Percentiles rank a stretch among this genome's conserved stretches.
phyloP scores from a whole-genome alignment of 768 basidiomycete species.

The Agaricus subrufescens region DNA sequence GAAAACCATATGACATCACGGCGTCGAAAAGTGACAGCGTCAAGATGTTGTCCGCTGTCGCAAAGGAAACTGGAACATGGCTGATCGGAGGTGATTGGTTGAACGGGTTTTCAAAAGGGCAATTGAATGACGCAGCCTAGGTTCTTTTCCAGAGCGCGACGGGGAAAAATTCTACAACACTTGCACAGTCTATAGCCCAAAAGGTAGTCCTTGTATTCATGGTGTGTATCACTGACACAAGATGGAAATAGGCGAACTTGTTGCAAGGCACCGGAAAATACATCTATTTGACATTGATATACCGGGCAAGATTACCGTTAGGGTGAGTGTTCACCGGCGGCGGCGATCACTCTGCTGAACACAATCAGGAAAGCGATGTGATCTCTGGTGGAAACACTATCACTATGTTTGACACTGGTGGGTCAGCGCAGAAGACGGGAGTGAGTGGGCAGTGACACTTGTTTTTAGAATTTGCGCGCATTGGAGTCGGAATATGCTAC shows the following conservation, averaged over 20 bases:
- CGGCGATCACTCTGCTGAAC: background rate
- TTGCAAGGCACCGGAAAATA: slow-evolving; percentile 88
- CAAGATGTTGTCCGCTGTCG: slow-evolving; percentile 73
- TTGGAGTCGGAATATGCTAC: slow-evolving; percentile 96
- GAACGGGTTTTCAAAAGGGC: background rate
- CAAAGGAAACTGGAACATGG: slow-evolving; percentile 78
- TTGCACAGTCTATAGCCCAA: slow-evolving; percentile 83
- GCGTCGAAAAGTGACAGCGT: slow-evolving; percentile 69
- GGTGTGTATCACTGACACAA: slow-evolving; percentile 7
- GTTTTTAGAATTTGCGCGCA: slow-evolving; percentile 83
- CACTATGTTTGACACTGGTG: slow-evolving; percentile 88
- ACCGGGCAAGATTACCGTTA: slow-evolving; percentile 86
- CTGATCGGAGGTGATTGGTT: slow-evolving; percentile 75
- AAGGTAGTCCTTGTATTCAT: slow-evolving; percentile 37
- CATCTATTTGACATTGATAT: slow-evolving; percentile 99
- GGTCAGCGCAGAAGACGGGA: background rate
- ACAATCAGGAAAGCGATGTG: slow-evolving; percentile 76
- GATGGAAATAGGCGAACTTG: slow-evolving; percentile 59
- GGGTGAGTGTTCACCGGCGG: slow-evolving; percentile 35
- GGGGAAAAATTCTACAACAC: slow-evolving; percentile 83
- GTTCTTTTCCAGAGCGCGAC: slow-evolving; percentile 90
- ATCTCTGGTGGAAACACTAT: slow-evolving; percentile 69
- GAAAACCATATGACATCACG: slow-evolving; percentile 51
- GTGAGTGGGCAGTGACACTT: background rate
- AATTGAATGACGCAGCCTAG: slow-evolving; percentile 35